Conservation (phyloP, 2,329 filamentous ascomycete species). For the Onygena corvina region DNA sequence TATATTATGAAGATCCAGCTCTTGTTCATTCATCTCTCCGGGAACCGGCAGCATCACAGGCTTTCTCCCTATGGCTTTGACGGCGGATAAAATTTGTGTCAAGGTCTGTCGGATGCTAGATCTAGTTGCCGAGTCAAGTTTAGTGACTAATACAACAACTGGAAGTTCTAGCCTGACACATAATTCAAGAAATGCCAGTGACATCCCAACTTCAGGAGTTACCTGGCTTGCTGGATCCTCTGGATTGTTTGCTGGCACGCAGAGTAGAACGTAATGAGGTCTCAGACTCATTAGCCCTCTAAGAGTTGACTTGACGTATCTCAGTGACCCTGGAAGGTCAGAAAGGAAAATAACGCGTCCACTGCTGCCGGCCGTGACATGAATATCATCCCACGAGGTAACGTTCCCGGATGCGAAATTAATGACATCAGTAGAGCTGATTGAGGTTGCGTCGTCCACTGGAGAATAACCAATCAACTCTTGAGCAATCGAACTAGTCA, state of each 20-base stretch:
- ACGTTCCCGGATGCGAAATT: conserved; percentile 83
- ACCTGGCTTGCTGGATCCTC: conserved; percentile 35
- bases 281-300: conserved; percentile 90
- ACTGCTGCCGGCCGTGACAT: conserved; percentile 59
- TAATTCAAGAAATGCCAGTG: conserved; percentile 68
- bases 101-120: conserved; percentile 57
- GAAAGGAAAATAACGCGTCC: conserved; percentile 76
- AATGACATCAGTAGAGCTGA: conserved; percentile 42
- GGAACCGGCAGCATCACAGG: conserved; percentile 54
- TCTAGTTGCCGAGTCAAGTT: conserved; percentile 74
- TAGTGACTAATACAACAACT: conserved; percentile 74
- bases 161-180: conserved; percentile 71
- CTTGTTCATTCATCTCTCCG: conserved; percentile 38
- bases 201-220: conserved; percentile 53
- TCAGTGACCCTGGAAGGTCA: conserved; percentile 81
- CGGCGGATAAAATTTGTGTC: conserved; percentile 57
- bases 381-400: conserved; percentile 88
- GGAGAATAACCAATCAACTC: conserved; percentile 71
- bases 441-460: conserved; percentile 10
- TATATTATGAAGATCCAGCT: conserved; percentile 45
- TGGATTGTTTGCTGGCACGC: conserved; percentile 64
- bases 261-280: conserved; percentile 84
- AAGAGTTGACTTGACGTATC: conserved; percentile 78
- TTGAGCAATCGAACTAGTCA: conserved; percentile 89
- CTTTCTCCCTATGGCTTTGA: conserved; percentile 63